Percentiles rank a stretch among this genome's conserved stretches.
phyloP scores from a whole-genome alignment of 768 basidiomycete genomes.

The Glaciozyma martinii region DNA sequence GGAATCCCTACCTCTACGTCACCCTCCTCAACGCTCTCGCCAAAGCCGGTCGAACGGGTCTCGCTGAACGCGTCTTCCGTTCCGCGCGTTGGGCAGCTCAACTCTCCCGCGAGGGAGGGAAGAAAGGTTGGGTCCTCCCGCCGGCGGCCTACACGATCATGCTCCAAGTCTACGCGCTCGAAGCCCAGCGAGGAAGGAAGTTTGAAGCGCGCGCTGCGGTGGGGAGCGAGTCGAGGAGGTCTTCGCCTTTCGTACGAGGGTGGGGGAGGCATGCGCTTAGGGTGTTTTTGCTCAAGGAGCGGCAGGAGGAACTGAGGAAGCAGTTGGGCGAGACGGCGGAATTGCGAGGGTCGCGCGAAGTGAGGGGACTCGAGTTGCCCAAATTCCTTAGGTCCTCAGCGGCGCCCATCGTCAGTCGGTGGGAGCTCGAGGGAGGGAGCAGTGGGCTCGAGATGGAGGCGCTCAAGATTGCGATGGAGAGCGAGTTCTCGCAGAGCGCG shows the following conservation, averaged over 20 bases:
- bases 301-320: not conserved
- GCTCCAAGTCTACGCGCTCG: constrained; percentile 51
- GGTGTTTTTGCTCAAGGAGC: constrained; percentile 16
- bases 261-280: constrained; percentile 28
- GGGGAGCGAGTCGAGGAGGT: too few relatives aligned
- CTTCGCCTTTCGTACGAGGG: constrained; percentile 2
- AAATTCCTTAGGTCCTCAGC: constrained; percentile 12
- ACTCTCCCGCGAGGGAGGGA: not conserved
- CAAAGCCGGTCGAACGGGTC: constrained; percentile 50
- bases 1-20: constrained; percentile 50
- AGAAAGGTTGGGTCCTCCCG: constrained; percentile 52
- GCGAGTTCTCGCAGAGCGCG: not conserved
- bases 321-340: not conserved
- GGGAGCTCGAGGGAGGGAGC: constrained; percentile 23
- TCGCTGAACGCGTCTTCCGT: constrained; percentile 58
- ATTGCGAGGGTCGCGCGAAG: not conserved
- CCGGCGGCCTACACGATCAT: constrained; percentile 63
- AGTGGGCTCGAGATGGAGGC: constrained; percentile 8
- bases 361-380: not conserved
- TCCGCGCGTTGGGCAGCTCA: constrained; percentile 49
- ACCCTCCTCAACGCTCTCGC: constrained; percentile 53
- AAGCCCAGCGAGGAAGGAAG: constrained; percentile 16
- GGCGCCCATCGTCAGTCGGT: constrained; percentile 20
- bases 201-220: not conserved
- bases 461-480: constrained; percentile 15